These are phyloP conservation scores for Ganoderma multipileum DNA, from an alignment of 1,284 basidiomycete species.

Conservation along the genomic window DNA sequence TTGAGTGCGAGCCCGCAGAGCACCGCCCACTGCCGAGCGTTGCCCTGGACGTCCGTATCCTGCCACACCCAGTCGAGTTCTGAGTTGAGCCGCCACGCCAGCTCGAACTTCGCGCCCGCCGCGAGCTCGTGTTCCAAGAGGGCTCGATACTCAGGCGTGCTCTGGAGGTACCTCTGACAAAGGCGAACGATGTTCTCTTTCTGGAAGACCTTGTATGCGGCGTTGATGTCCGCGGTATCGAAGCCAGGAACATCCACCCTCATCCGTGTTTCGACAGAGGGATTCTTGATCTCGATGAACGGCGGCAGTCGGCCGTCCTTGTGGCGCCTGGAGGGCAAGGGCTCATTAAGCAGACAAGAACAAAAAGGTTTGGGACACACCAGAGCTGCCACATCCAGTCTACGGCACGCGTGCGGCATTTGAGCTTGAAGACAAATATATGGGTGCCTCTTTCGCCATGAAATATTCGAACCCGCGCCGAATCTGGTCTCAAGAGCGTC, in stretches of 20 bases:
- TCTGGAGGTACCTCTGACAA: constrained; percentile 59
- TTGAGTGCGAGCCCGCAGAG: constrained; percentile 75
- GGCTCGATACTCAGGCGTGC: constrained; percentile 66
- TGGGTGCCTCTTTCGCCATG: constrained; percentile 68
- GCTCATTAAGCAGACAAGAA: neutral
- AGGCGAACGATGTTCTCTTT: constrained; percentile 65
- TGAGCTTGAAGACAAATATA: constrained; percentile 81
- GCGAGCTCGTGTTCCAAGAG: constrained; percentile 61
- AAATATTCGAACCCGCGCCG: constrained; percentile 50
- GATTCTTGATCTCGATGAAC: constrained; percentile 52
- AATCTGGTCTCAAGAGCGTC: constrained; percentile 48
- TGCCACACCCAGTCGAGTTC: constrained; percentile 86
- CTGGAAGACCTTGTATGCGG: constrained; percentile 57
- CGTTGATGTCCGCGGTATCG: constrained; percentile 43
- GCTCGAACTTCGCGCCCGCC: constrained; percentile 66
- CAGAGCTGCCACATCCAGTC: constrained; percentile 90
- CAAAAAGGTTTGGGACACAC: constrained; percentile 44
- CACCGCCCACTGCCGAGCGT: constrained; percentile 72
- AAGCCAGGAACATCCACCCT: constrained; percentile 67
- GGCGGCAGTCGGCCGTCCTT: constrained; percentile 57
- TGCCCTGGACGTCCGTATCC: constrained; percentile 66
- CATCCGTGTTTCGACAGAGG: constrained; percentile 62
- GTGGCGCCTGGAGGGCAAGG: constrained; percentile 56
- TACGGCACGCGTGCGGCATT: constrained; percentile 70
- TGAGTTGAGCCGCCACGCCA: constrained; percentile 79